Evolutionary conservation across 164 flowering plant genomes (phyloP).

Genomic region (Warburgia ugandensis): DNA sequence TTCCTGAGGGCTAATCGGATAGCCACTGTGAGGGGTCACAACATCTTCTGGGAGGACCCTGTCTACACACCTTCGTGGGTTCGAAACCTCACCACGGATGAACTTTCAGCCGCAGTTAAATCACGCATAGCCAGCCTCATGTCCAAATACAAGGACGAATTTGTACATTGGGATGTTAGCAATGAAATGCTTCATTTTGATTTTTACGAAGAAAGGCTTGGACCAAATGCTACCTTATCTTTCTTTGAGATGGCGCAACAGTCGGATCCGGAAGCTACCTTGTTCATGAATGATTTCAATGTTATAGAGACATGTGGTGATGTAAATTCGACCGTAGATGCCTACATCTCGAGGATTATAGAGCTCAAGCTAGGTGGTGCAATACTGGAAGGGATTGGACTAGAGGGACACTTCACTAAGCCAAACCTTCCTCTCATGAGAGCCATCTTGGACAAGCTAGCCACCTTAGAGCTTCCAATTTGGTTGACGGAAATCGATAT

Average conservation of each 20-base stretch:
- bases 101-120: constrained; percentile 44
- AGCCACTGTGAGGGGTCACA: constrained; percentile 71
- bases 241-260: constrained; percentile 57
- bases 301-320: constrained; percentile 87
- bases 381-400: constrained; percentile 67
- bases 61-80: constrained; percentile 74
- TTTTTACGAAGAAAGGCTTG: constrained; percentile 72
- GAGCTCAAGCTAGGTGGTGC: constrained; percentile 50
- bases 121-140: constrained; percentile 62
- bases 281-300: constrained; percentile 87
- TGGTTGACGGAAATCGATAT: constrained; percentile 96
- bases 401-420: constrained; percentile 65
- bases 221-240: constrained; percentile 46
- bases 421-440: constrained; percentile 81
- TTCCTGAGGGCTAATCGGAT: constrained; percentile 61
- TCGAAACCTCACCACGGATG: constrained; percentile 42
- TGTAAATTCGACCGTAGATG: constrained; percentile 75
- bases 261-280: constrained; percentile 63
- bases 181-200: constrained; percentile 88
- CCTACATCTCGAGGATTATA: constrained; percentile 41
- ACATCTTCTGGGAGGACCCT: constrained; percentile 96
- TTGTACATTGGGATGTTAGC: constrained; percentile 95
- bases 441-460: constrained; percentile 74
- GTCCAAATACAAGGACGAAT: constrained; percentile 59
- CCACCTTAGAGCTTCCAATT: constrained; percentile 71